Evolutionary conservation across 2,329 filamentous ascomycete species (phyloP), one percentile per base, ranked within the genome.

Genomic region (Gaeumannomyces tritici): DNA sequence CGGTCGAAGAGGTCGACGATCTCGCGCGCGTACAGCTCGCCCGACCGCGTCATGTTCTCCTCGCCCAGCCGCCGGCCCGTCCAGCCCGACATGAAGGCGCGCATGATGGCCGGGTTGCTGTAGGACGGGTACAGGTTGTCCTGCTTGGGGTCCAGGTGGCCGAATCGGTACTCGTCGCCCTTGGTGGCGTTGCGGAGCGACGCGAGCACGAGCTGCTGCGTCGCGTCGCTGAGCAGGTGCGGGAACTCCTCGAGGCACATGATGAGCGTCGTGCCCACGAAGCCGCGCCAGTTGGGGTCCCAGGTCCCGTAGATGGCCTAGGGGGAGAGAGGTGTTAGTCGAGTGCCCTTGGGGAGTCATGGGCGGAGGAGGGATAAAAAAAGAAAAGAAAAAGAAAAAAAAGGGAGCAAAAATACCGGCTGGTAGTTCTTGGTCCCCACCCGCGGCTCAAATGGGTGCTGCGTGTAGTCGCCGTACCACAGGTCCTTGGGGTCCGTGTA

Each of bases 271-370:
- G 83, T 85, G 15, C 83, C 83, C 42, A 87, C 76, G 63, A 88
- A 87, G 0, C 84, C 84, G 60, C 85, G 76, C 84, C 84, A 87
- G 64, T 88, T 87, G 1, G 84, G 83, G 66, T 87, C 85, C 81
- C 83, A 87, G 0, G 79, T 78, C 62, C 79, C 76, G 68, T 86
- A 85, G 27, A 29, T 61, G n/a, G 31, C 54, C 27, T 51, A 21
- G 5, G 11, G 31, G 29, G 29, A 24, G 1, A 51, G 11, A n/a
- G 9, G 18, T 6, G 4, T 47, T n/a, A 21, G 6, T 47, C 8
- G 42, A 83, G 82, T 4, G 70, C 68, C n/a, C n/a, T 54, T 18
- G 59, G n/a, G n/a, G n/a, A n/a, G n/a, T n/a, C n/a, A n/a, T n/a
- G n/a, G n/a, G n/a, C n/a, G n/a, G n/a, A n/a, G n/a, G n/a, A n/a